Evolutionary conservation across 441 rosid species (phyloP), one percentile per base, ranked within the genome.

Genomic region (Syzygium syzygioides): DNA sequence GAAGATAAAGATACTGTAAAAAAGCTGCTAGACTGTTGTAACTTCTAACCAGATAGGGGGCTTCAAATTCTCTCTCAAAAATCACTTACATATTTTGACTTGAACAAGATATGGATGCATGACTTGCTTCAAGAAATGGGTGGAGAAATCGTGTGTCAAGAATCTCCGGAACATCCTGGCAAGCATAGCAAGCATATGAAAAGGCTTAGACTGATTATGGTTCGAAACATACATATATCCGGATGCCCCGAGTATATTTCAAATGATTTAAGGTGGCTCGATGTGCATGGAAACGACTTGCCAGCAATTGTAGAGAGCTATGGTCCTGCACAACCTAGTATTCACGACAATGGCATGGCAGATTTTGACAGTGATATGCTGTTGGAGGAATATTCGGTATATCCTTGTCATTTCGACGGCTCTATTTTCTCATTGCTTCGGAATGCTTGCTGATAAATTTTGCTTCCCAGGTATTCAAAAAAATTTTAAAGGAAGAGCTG

Each of bases 101-200:
- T 79, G 0, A 80, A 91, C 59, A 90, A 79, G 86, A 15, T 92
- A 26, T 45, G 83, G 86, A 90, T 92, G 92, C 92, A 92, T 55
- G 91, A 89, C 30, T 50, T 89, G 48, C 85, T 92, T 28, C 93
- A 90, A 87, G 79, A 41, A 62, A 86, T 91, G 91, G 93, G 92
- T 17, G 53, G 88, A 55, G 71, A 92, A 55, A 64, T 92, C 4
- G 88, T 91, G 41, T 32, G 7, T 26, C 86, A 87, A 59, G 86
- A 87, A 64, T 87, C 88, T 68, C 57, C 84, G 4, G 87, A 89
- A 9, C 3, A 80, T 57, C 89, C 86, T 2, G 79, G 89, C 14
- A 55, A n/a, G 56, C 88, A 88, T 41, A 86, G 89, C 23, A 55
- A 56, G 50, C 53, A 55, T 32, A 76, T 87, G 89, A 79, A 76